Base-by-base conservation (phyloP, 495 filamentous ascomycete genomes). In the Haplographium delicatum region DNA sequence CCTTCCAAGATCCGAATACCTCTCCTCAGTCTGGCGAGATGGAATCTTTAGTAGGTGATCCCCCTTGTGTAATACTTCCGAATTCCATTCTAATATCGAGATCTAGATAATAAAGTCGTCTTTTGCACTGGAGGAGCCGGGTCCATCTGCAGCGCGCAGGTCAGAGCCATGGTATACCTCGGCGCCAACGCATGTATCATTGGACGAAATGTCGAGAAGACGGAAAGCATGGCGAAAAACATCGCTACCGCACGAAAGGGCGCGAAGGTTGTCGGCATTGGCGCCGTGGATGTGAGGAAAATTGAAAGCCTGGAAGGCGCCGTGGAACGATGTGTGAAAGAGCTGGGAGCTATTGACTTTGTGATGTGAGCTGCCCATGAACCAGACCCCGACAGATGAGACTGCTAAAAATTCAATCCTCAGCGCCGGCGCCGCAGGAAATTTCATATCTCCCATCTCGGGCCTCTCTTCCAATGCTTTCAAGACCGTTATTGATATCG, bases 91-190 rank as follows among this genome's bases (percentile, higher is more conserved):
- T 53, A 41, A 51, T 22, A 15, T 4, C 28, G n/a, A 56, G 31
- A 33, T 20, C 8, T 61, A 91, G 87, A 80, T 49, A 83, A 88
- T 62, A 93, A 93, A 63, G 90, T 97, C 16, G 77, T 96, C 56
- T 91, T 97, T 72, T 94, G 94, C 62, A 98, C 93, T 23, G 93
- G 93, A 33, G 93, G 93, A 44, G 88, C 88, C 1, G 93, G 93
- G 30, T 85, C 88, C 11, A 98, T 98, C 57, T 94, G 93, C 68
- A 91, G 85, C 57, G 89, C 85, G 7, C 93, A 96, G 68, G 93
- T 96, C 31, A 81, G 88, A 46, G 93, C 91, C 13, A 66, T 98
- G 31, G 88, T 98, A 13, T 76, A 90, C 46, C 85, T 98, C 26
- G 93, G 93, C 49, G 91, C 89, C 30, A 85, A 96, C 57, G 93